These are phyloP conservation scores for Phoma sp. DNA, from an alignment of 2,329 filamentous ascomycete genomes.

Conservation along the genomic window DNA sequence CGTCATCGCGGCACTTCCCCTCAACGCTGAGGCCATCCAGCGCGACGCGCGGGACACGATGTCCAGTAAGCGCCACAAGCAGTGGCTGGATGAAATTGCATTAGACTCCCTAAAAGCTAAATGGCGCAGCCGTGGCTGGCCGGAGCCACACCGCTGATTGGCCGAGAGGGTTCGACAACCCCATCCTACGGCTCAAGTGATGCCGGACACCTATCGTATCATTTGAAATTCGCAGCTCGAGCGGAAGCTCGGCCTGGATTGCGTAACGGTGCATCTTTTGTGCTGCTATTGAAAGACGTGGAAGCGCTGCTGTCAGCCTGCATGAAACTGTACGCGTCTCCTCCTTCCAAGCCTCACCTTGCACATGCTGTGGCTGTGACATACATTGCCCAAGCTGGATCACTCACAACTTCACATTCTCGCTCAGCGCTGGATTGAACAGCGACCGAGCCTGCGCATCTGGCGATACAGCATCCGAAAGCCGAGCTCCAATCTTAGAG, in stretches of 20 bases:
- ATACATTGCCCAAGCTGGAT: slow-evolving; percentile 14
- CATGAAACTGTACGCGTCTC: slow-evolving; percentile 13
- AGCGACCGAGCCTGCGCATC: slow-evolving; percentile 16
- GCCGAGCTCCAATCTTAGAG: slow-evolving; percentile 9
- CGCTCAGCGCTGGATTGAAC: slow-evolving; percentile 17
- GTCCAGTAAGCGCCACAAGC: not conserved
- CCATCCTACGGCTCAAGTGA: slow-evolving; percentile 7
- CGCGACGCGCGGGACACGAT: slow-evolving; percentile 7
- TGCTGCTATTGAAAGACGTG: slow-evolving; percentile 9
- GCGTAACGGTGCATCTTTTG: slow-evolving; percentile 14
- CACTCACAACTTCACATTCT: slow-evolving; percentile 16
- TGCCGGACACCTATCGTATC: slow-evolving; percentile 18
- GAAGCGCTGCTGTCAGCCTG: slow-evolving; percentile 10
- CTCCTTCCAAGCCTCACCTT: slow-evolving; percentile 1
- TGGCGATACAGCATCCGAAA: slow-evolving; percentile 17
- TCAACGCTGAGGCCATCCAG: not conserved
- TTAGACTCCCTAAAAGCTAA: not conserved
- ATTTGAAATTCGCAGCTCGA: slow-evolving; percentile 2
- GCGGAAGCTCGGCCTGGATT: slow-evolving; percentile 17
- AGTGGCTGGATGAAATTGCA: not conserved
- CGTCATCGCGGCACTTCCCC: not conserved
- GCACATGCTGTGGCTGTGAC: slow-evolving; percentile 13
- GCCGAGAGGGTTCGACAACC: slow-evolving; percentile 1
- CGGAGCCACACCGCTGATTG: slow-evolving; percentile 13
- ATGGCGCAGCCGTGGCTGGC: not conserved